phyloP scores from a whole-genome alignment of 73 alveolate species.

The Symbiodinium natans region DNA sequence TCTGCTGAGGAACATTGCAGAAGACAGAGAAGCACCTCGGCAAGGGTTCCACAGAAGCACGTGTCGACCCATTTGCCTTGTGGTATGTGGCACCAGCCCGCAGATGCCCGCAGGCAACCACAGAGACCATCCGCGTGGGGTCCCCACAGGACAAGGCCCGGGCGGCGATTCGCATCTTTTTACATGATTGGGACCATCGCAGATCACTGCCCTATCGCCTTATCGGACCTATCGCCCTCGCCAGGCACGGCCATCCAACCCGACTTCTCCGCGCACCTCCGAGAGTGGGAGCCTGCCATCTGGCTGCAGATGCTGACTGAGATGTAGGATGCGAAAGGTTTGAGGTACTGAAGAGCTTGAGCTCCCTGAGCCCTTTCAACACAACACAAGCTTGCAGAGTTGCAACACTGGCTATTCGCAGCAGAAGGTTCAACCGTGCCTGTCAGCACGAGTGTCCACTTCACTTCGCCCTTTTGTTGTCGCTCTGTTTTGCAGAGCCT shows the following conservation, averaged over 20 bases:
- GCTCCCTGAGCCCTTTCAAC: not conserved
- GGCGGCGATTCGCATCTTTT: not conserved
- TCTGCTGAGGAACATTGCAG: slow-evolving; percentile 56
- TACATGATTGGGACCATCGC: too few species aligned
- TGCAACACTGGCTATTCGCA: too few species aligned
- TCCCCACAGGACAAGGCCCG: slow-evolving; percentile 54
- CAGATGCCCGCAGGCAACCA: too few species aligned
- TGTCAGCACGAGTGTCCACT: too few species aligned
- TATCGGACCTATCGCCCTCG: not conserved
- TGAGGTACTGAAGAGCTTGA: not conserved
- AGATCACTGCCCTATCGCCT: too few species aligned
- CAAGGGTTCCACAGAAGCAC: too few species aligned
- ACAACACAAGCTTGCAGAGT: too few species aligned
- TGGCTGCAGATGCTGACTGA: not conserved
- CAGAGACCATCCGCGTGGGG: slow-evolving; percentile 65
- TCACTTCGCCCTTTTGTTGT: too few species aligned
- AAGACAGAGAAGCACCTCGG: slow-evolving; percentile 48
- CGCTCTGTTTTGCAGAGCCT: not conserved
- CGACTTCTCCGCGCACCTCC: slow-evolving; percentile 60
- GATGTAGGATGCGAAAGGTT: too few species aligned
- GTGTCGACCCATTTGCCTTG: too few species aligned
- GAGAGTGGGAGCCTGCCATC: slow-evolving; percentile 30
- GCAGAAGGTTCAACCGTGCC: too few species aligned
- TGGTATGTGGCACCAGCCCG: too few species aligned
- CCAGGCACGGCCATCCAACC: slow-evolving; percentile 41